phyloP scores from a whole-genome alignment of 108 stramenopile genomes.

The Conticribra guillardii region DNA sequence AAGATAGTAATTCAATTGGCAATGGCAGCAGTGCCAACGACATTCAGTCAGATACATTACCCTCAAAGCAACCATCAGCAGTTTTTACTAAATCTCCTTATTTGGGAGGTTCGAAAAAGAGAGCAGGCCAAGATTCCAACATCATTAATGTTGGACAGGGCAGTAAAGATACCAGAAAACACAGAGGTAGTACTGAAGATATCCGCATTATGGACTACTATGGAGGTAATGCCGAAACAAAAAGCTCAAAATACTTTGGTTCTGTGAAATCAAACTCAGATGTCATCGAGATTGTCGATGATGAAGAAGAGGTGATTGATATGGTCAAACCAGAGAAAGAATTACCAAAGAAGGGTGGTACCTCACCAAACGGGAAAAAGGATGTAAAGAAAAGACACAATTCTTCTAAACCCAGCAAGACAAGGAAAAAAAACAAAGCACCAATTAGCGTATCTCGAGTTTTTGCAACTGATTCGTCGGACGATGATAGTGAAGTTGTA shows the following conservation, averaged over 20 bases:
- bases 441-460: no score
- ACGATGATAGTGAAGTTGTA: no score
- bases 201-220: neutral
- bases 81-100: neutral
- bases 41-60: neutral
- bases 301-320: constrained; percentile 1
- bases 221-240: neutral
- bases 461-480: no score
- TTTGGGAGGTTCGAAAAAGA: neutral
- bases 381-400: neutral
- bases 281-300: constrained; percentile 20
- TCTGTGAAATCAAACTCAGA: neutral
- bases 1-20: no score
- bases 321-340: neutral
- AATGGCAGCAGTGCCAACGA: neutral
- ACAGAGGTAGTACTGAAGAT: neutral
- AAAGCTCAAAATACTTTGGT: neutral
- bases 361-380: neutral
- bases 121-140: neutral
- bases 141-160: neutral
- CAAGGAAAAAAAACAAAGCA: no score
- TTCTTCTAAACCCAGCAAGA: no score
- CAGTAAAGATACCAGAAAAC: neutral
- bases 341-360: neutral
- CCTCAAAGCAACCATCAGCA: neutral